Percentiles rank a stretch among this genome's conserved stretches.
phyloP scores from a whole-genome alignment of 495 filamentous ascomycete species.

The Aspergillus ellipticus region DNA sequence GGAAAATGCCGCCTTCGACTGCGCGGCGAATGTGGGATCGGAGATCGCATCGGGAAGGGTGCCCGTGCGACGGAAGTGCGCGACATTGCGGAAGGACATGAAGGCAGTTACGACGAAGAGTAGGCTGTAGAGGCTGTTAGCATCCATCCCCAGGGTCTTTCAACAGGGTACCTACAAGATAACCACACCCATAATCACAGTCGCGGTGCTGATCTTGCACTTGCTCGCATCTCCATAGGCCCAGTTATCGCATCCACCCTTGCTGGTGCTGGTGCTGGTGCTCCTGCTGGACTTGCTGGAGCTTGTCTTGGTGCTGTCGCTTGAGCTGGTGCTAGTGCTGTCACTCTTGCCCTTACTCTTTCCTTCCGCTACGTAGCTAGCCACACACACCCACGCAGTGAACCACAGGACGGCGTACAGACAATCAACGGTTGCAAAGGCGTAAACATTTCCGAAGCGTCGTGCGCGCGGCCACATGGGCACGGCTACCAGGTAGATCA shows the following conservation, averaged over 20 bases:
- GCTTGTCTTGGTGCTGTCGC: constrained; percentile 20
- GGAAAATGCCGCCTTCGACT: constrained; percentile 49
- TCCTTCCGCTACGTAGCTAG: constrained; percentile 59
- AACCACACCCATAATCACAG: constrained; percentile 73
- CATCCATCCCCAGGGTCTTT: constrained; percentile 3
- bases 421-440: constrained; percentile 69
- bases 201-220: constrained; percentile 72
- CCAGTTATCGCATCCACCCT: constrained; percentile 48
- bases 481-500: constrained; percentile 79
- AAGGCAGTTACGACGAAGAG: constrained; percentile 68
- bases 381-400: constrained; percentile 72
- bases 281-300: constrained; percentile 22
- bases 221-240: constrained; percentile 50
- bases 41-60: constrained; percentile 63
- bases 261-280: constrained; percentile 18
- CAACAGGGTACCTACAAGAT: constrained; percentile 61
- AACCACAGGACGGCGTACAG: constrained; percentile 80
- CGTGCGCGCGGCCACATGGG: constrained; percentile 80
- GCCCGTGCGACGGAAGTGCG: constrained; percentile 75
- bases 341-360: constrained; percentile 37
- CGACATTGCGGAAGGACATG: constrained; percentile 72
- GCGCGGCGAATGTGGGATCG: constrained; percentile 48
- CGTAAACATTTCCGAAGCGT: constrained; percentile 77
- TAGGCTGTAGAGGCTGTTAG: constrained; percentile 49
- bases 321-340: constrained; percentile 19